phyloP scores from a whole-genome alignment of 441 rosid genomes.

The Adansonia madagascariensis region DNA sequence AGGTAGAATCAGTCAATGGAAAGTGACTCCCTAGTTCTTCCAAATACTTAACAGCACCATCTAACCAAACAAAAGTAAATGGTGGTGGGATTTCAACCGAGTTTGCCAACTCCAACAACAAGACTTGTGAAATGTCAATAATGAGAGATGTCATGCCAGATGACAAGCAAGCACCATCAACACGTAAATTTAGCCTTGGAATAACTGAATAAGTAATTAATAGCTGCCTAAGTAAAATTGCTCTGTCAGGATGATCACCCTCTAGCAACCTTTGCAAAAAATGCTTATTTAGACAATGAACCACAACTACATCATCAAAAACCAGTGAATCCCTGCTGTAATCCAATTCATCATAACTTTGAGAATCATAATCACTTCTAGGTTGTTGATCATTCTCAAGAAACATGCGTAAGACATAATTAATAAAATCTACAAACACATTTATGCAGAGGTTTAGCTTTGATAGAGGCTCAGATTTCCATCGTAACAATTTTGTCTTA shows the following conservation, averaged over 20 bases:
- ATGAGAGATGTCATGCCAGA: conserved; percentile 53
- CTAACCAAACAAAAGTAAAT: conserved; percentile 72
- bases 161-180: conserved; percentile 39
- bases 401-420: conserved; percentile 45
- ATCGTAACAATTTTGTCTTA: conserved; percentile 42
- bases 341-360: conserved; percentile 31
- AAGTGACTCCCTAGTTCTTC: conserved; percentile 77
- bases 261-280: conserved; percentile 55
- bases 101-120: conserved; percentile 64
- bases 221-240: conserved; percentile 72
- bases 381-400: conserved; percentile 43
- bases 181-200: conserved; percentile 62
- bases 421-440: conserved; percentile 49
- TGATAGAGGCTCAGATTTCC: conserved; percentile 47
- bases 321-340: conserved; percentile 25
- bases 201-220: conserved; percentile 74
- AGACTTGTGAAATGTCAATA: conserved; percentile 52
- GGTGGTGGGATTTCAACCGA: conserved; percentile 47
- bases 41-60: conserved; percentile 75
- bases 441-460: conserved; percentile 42
- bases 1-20: conserved; percentile 48
- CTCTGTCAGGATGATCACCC: conserved; percentile 62
- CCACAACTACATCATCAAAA: conserved; percentile 42
- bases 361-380: conserved; percentile 37
- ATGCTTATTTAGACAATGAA: conserved; percentile 39